Percentiles rank a stretch among this genome's conserved stretches.
phyloP scores from a whole-genome alignment of 2,329 filamentous ascomycete species.

The Gyromitra esculenta region DNA sequence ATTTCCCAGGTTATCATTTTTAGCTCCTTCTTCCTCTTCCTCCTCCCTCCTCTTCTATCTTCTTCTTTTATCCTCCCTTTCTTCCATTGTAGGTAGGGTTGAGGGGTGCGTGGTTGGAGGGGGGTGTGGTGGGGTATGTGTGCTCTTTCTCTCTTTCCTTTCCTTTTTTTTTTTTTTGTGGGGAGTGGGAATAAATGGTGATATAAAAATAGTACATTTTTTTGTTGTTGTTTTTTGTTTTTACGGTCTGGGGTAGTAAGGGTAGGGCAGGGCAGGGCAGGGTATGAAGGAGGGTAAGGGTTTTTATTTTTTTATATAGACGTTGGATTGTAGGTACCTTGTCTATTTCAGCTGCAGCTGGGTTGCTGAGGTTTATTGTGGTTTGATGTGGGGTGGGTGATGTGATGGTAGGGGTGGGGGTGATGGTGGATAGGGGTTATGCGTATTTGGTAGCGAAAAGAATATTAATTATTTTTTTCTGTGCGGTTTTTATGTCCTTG shows the following conservation, averaged over 20 bases:
- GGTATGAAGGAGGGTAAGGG: background rate
- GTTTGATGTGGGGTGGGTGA: background rate
- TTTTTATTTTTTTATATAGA: constrained; percentile 24
- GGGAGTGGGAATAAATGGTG: background rate
- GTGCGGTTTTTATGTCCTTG: too few relatives aligned
- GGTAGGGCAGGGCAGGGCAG: too few relatives aligned
- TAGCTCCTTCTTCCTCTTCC: background rate
- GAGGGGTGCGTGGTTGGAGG: too few relatives aligned
- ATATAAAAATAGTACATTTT: background rate
- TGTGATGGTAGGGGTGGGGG: background rate
- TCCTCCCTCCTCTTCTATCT: too few relatives aligned
- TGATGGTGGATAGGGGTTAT: too few relatives aligned
- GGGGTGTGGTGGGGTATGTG: background rate
- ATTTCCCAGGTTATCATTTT: background rate
- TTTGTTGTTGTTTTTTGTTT: background rate
- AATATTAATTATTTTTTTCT: too few relatives aligned
- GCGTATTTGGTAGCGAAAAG: too few relatives aligned
- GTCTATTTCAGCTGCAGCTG: background rate
- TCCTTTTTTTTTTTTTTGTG: background rate
- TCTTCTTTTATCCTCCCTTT: too few relatives aligned
- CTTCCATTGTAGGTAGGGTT: background rate
- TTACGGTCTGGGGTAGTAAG: too few relatives aligned
- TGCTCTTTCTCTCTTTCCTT: background rate
- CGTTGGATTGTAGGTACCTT: constrained; percentile 23
- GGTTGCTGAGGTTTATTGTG: background rate